Evolutionary conservation across 768 basidiomycete species (phyloP), one percentile per base, ranked within the genome.

Genomic region (Candolleomyces efflorescens): DNA sequence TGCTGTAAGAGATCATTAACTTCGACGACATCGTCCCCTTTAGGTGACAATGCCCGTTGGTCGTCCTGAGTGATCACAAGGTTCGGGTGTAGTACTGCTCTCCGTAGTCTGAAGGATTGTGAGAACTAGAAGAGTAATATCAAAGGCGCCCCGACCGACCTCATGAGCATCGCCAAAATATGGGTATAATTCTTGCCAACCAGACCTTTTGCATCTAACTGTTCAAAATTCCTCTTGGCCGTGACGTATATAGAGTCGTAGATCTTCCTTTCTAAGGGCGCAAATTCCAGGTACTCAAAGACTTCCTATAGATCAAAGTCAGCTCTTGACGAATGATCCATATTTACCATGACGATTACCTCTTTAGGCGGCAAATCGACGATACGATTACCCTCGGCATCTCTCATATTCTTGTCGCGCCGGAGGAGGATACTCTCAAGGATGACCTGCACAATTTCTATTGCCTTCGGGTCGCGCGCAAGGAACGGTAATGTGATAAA

Each of bases 401-500:
- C 95, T 38, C 83, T 83, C 92, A 94, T 96, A 54, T 83, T 87
- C 76, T 98, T 98, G 71, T 98, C 95, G 61, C 96, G 82, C 13
- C 96, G 82, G 7, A 98, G 76, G 5, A 98, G 75, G 50, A 92
- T 81, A 37, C 85, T 92, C 69, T 96, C 93, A 17, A 98, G 78
- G 59, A 98, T 94, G 57, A 94, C 89, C 71, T 98, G 95, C 0
- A 98, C 94, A 45, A 98, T 87, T 65, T 96, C 93, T 49, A 98
- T 89, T 0, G 93, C 95, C 66, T 94, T 94, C 0, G 91, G 85
- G 69, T 98, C 95, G 38, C 86, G 88, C 46, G 87, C 89, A 55
- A 95, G 79, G 75, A 98, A 98, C 9, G 96, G 96, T 3, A 94
- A 71, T 0, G 91, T 95, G 59, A 97, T 91, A 66, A 96, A 94